Evolutionary conservation across 805 yeast species (phyloP).

Genomic region (Wickerhamomyces ciferrii): DNA sequence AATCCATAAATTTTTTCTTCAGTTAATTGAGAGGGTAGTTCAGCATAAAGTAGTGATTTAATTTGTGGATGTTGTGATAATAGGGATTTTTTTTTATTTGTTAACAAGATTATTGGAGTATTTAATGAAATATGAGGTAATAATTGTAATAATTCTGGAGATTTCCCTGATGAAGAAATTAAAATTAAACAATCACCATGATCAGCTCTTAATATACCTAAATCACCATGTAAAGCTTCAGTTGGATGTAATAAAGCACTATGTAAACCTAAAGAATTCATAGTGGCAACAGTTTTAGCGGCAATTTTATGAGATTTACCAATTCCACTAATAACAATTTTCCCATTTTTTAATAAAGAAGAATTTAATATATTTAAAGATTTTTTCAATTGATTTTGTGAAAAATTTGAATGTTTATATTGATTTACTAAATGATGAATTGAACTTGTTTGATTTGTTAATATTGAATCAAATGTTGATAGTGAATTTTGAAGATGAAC

Average conservation of each 20-base stretch:
- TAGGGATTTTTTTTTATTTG: constrained; percentile 54
- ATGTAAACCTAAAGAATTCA: constrained; percentile 72
- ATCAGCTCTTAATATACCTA: constrained; percentile 60
- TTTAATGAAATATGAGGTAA: constrained; percentile 47
- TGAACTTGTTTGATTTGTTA: constrained; percentile 43
- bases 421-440: constrained; percentile 38
- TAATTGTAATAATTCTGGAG: constrained; percentile 60
- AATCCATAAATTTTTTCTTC: constrained; percentile 66
- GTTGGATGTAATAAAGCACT: constrained; percentile 71
- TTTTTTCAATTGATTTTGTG: constrained; percentile 37
- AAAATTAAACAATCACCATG: constrained; percentile 54
- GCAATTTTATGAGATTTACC: constrained; percentile 85
- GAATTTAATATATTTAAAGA: constrained; percentile 36
- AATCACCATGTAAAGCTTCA: constrained; percentile 88
- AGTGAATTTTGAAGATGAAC: constrained; percentile 17
- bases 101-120: constrained; percentile 55
- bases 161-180: constrained; percentile 77
- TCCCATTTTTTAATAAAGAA: constrained; percentile 45
- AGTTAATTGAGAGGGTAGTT: constrained; percentile 47
- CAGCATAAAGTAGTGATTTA: constrained; percentile 52
- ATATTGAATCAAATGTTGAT: constrained; percentile 32
- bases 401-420: constrained; percentile 38
- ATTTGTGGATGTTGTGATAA: constrained; percentile 48
- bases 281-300: constrained; percentile 71
- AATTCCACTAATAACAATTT: constrained; percentile 74